A percentile compares a stretch with the other conserved stretches of the same genome.
Evolutionary conservation across 2,329 filamentous ascomycete species (phyloP).

Genomic region (Didymella sp.): DNA sequence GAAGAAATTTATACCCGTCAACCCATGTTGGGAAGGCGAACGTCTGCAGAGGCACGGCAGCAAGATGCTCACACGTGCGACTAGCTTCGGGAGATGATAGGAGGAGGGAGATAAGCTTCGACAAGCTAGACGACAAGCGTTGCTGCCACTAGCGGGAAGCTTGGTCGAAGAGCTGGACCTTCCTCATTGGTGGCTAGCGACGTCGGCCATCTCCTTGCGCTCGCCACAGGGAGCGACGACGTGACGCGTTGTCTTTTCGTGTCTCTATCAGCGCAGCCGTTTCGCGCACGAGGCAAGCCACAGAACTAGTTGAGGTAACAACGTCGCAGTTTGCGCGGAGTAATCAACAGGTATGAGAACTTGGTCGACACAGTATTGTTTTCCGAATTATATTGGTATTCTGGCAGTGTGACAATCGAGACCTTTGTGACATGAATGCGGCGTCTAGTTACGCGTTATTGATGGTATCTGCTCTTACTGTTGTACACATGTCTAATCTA

Average conservation of each 20-base stretch:
- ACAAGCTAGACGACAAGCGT: constrained; percentile 24
- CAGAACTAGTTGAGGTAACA: too few species aligned
- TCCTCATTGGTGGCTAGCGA: constrained; percentile 29
- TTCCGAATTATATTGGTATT: too few species aligned
- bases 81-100: constrained; percentile 20
- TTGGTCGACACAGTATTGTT: too few species aligned
- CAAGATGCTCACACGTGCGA: constrained; percentile 23
- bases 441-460: too few species aligned
- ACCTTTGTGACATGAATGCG: too few species aligned
- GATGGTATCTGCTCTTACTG: too few species aligned
- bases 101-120: constrained; percentile 33
- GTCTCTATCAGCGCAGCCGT: background rate
- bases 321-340: too few species aligned
- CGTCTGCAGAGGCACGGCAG: constrained; percentile 3
- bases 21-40: constrained; percentile 1
- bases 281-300: background rate
- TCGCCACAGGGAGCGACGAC: background rate
- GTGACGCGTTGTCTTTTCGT: background rate
- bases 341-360: too few species aligned
- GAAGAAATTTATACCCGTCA: constrained; percentile 7
- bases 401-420: too few species aligned
- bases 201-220: constrained; percentile 9
- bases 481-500: too few species aligned
- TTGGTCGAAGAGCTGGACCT: constrained; percentile 28
- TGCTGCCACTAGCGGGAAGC: constrained; percentile 22